A percentile compares a stretch with the other conserved stretches of the same genome.
phyloP scores from a whole-genome alignment of 2,329 filamentous ascomycete species.

The Cercospora janseana region DNA sequence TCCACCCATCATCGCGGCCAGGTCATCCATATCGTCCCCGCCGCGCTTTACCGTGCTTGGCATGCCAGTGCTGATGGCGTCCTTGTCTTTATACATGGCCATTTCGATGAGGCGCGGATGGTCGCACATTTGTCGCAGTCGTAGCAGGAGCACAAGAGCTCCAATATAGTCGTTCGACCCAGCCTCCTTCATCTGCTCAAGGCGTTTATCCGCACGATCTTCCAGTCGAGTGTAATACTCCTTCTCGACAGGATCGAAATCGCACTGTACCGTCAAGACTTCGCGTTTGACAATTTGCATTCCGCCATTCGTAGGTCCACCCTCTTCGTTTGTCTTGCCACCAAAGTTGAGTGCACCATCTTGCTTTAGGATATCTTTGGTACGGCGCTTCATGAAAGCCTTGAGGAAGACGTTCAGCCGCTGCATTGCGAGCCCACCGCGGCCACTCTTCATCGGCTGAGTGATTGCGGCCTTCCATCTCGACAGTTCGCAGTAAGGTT shows the following conservation, averaged over 20 bases:
- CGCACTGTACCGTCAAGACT: slow-evolving; percentile 73
- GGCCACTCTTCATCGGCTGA: slow-evolving; percentile 81
- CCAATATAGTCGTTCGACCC: slow-evolving; percentile 85
- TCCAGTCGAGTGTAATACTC: slow-evolving; percentile 83
- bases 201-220: slow-evolving; percentile 76
- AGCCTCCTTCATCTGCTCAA: slow-evolving; percentile 72
- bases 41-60: slow-evolving; percentile 45
- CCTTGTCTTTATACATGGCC: slow-evolving; percentile 82
- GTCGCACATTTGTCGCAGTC: slow-evolving; percentile 89
- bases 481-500: slow-evolving; percentile 80
- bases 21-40: slow-evolving; percentile 70
- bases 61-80: slow-evolving; percentile 66
- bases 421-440: slow-evolving; percentile 83
- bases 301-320: slow-evolving; percentile 55
- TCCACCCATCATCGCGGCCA: slow-evolving; percentile 82
- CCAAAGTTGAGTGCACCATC: slow-evolving; percentile 78
- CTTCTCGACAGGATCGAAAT: slow-evolving; percentile 77
- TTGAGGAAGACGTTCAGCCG: slow-evolving; percentile 80
- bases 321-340: slow-evolving; percentile 59
- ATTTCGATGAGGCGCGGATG: slow-evolving; percentile 84
- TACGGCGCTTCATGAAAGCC: slow-evolving; percentile 98
- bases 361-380: slow-evolving; percentile 91
- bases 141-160: slow-evolving; percentile 85
- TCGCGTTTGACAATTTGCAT: slow-evolving; percentile 93
- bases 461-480: slow-evolving; percentile 93